Evolutionary conservation across 2,329 filamentous ascomycete species (phyloP).

Genomic region (Raffaelea arxii): DNA sequence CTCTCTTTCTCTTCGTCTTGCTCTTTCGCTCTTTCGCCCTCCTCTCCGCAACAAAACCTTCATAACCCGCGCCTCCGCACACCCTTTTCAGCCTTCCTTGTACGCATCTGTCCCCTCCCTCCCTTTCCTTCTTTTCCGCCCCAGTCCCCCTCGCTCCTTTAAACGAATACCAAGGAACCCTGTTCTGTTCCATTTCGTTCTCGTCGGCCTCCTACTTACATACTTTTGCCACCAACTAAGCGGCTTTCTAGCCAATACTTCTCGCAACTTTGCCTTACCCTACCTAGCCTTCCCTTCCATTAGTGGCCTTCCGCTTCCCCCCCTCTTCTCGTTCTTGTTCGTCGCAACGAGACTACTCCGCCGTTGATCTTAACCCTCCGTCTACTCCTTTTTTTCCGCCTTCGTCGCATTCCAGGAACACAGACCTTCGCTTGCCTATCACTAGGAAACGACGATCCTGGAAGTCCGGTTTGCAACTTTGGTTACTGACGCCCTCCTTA

Average conservation of each 20-base stretch:
- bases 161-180: not conserved
- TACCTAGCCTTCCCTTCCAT: not conserved
- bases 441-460: no score
- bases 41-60: no score
- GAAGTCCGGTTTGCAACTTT: no score
- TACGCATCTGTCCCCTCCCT: not conserved
- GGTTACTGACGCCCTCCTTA: no score
- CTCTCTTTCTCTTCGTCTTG: no score
- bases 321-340: not conserved
- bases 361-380: not conserved
- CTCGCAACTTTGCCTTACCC: not conserved
- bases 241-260: slow-evolving; percentile 1
- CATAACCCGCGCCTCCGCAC: no score
- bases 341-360: not conserved
- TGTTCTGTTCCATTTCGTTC: not conserved
- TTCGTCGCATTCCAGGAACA: not conserved
- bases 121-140: not conserved
- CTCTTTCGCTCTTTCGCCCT: not conserved
- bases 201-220: not conserved
- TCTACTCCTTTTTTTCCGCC: not conserved
- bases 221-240: not conserved
- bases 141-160: no score
- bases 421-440: no score
- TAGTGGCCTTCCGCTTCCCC: not conserved
- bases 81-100: not conserved